These are phyloP conservation scores for Pseudofabraea citricarpa DNA, from an alignment of 2,329 filamentous ascomycete genomes.

Conservation along the genomic window DNA sequence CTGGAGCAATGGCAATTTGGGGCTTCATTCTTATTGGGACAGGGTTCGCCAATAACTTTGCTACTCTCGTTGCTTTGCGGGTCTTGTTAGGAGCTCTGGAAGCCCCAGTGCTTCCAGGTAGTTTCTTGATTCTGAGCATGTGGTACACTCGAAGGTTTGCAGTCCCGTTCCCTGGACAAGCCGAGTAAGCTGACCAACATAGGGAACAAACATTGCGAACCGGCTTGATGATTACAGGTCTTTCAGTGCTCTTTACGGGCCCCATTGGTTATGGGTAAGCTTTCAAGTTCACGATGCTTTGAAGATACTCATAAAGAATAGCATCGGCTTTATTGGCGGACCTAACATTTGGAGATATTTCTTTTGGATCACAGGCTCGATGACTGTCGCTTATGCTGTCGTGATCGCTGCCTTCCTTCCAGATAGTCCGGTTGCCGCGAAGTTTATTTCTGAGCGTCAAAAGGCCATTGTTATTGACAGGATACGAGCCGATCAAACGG, in stretches of 20 bases:
- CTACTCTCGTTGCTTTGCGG: slow-evolving; percentile 16
- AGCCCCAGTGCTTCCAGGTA: slow-evolving; percentile 25
- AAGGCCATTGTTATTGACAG: slow-evolving; percentile 43
- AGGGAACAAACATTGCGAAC: slow-evolving; percentile 19
- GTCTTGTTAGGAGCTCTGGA: slow-evolving; percentile 24
- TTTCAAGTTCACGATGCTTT: too few species aligned
- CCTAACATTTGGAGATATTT: slow-evolving; percentile 18
- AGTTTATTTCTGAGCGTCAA: slow-evolving; percentile 33
- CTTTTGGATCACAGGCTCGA: slow-evolving; percentile 17
- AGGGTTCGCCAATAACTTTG: slow-evolving; percentile 15
- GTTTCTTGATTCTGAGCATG: slow-evolving; percentile 30
- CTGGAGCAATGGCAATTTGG: slow-evolving; percentile 8
- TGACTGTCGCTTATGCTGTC: slow-evolving; percentile 23
- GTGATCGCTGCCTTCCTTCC: slow-evolving; percentile 41
- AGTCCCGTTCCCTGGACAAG: too few species aligned
- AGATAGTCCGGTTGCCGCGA: slow-evolving; percentile 41
- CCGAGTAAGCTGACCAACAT: too few species aligned
- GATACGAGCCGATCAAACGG: slow-evolving; percentile 49
- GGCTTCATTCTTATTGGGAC: slow-evolving; percentile 11
- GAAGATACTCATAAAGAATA: background rate
- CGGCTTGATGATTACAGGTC: slow-evolving; percentile 11
- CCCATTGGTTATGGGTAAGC: slow-evolving; percentile 20
- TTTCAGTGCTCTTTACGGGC: slow-evolving; percentile 19
- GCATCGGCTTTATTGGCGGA: slow-evolving; percentile 18
- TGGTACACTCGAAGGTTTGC: slow-evolving; percentile 29